phyloP scores from a whole-genome alignment of 441 rosid genomes.

The Geranium incanum region DNA sequence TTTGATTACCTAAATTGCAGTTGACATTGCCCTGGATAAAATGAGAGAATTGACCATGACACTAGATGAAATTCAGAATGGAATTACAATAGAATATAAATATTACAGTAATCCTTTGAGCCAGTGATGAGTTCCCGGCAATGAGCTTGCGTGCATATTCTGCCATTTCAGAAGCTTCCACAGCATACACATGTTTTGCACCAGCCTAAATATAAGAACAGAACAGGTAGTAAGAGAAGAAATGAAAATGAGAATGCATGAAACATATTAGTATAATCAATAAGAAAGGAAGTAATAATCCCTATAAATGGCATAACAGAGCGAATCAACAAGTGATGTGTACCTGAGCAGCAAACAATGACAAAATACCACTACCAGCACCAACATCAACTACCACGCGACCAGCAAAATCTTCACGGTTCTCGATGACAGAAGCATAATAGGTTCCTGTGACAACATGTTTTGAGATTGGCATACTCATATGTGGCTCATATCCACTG shows the following conservation, averaged over 20 bases:
- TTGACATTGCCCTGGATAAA: constrained; percentile 18
- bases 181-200: constrained; percentile 95
- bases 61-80: neutral
- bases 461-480: neutral
- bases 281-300: neutral
- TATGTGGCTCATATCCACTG: neutral
- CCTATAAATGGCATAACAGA: constrained; percentile 6
- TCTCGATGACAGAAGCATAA: constrained; percentile 90
- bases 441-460: constrained; percentile 61
- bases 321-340: neutral
- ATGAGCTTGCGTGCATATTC: constrained; percentile 88
- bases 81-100: constrained; percentile 24
- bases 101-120: constrained; percentile 77
- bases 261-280: neutral
- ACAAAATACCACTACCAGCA: constrained; percentile 96
- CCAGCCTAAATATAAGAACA: constrained; percentile 57
- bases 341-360: constrained; percentile 96
- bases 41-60: constrained; percentile 19
- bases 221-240: neutral
- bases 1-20: constrained; percentile 59
- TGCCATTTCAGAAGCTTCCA: constrained; percentile 98
- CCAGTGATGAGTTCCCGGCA: constrained; percentile 74
- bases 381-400: constrained; percentile 94
- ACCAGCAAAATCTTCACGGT: constrained; percentile 74
- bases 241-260: neutral